These are phyloP conservation scores for Plenodomus tracheiphilus DNA, from an alignment of 2,329 filamentous ascomycete species.

Conservation along the genomic window DNA sequence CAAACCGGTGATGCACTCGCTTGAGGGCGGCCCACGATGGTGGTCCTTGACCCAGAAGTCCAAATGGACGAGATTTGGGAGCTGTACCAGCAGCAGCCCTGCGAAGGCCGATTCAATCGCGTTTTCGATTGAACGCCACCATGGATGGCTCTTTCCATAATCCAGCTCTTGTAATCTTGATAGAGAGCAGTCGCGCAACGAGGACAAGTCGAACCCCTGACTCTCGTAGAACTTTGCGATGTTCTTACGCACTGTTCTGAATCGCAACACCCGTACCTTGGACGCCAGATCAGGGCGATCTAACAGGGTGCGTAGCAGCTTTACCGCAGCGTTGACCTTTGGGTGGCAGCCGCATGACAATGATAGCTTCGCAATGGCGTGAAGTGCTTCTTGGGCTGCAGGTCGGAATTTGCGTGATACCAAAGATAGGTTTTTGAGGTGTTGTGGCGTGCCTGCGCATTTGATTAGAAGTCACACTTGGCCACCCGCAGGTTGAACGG, in stretches of 20 bases:
- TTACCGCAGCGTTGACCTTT: constrained; percentile 19
- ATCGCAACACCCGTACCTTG: constrained; percentile 21
- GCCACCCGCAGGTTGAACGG: not conserved
- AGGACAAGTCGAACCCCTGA: constrained; percentile 14
- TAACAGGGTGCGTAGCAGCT: constrained; percentile 25
- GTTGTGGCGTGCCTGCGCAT: not conserved
- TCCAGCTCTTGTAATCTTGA: constrained; percentile 13
- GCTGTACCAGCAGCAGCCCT: constrained; percentile 20
- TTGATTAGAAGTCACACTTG: not conserved
- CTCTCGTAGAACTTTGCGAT: constrained; percentile 14
- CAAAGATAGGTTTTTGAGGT: constrained; percentile 20
- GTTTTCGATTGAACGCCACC: constrained; percentile 21
- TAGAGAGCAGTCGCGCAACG: constrained; percentile 14
- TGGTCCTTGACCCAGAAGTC: constrained; percentile 26
- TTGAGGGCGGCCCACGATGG: constrained; percentile 15
- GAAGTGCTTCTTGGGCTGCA: constrained; percentile 21
- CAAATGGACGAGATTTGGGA: constrained; percentile 23
- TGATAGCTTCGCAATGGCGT: constrained; percentile 16
- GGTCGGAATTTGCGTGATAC: constrained; percentile 20
- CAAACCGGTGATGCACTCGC: constrained; percentile 24
- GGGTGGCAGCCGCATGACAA: constrained; percentile 19
- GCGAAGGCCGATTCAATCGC: constrained; percentile 29
- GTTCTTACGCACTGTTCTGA: constrained; percentile 20
- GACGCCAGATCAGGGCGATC: constrained; percentile 22
- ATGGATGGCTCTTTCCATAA: constrained; percentile 13